Base-by-base conservation (phyloP, 2,329 filamentous ascomycete species). In the Aspergillus transmontanensis region DNA sequence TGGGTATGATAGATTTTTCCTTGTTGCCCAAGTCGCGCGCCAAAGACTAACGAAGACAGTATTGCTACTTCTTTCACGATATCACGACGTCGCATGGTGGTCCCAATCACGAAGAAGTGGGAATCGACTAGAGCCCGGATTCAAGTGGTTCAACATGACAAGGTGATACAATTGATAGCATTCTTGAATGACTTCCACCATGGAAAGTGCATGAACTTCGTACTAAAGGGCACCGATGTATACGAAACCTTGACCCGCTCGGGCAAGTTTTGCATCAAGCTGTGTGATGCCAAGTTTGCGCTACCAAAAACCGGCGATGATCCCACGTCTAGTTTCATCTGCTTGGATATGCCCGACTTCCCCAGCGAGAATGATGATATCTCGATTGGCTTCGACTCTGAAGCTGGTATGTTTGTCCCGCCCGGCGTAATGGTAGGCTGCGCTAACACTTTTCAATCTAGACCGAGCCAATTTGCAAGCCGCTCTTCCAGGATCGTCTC, bases 281-380 rank as follows among this genome's bases (percentile, higher is more conserved):
- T 97, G 66, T 90, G 94, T 30, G 94, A 97, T 75, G 93, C 93
- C 64, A 97, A 97, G 76, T 97, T 97, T 71, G 90, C 92, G 3
- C 81, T 97, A 60, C 93, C 93, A 5, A 89, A 83, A 61, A 79
- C 79, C 59, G 79, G 81, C 46, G 76, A 81, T 21, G 80, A 84
- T 57, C 79, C 80, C 4, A 76, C 89, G 65, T 86, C 88, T 74
- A 86, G 88, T 30, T 97, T 94, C 80, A 85, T 96, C 45, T 95
- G 92, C 75, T 79, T 97, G 63, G 94, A 97, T 77, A 87, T 93
- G 76, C 90, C 93, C 21, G 93, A 97, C 71, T 91, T 96, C 76
- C 92, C 93, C 1, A 92, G 92, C 57, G 94, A 97, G 80, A 93
- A 97, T 78, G 94, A 97, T 76, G 94, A 97, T 80, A 92, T 97